Evolutionary conservation across 2,329 filamentous ascomycete species (phyloP), one percentile per base, ranked within the genome.

Genomic region (Diaporthe humulicola): DNA sequence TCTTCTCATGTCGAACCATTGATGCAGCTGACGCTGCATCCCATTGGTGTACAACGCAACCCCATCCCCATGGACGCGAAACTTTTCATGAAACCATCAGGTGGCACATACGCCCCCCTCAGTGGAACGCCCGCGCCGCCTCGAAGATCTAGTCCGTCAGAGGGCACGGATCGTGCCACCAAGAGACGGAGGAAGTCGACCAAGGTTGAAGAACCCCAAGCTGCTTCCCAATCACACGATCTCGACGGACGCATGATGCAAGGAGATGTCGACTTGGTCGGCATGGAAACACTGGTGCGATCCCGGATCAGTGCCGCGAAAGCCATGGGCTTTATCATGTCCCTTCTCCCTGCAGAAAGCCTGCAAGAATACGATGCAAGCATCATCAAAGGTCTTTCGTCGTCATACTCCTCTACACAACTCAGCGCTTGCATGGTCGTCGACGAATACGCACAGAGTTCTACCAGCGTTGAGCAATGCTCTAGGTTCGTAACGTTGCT

Each of bases 181-280:
- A 95, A 97, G 84, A 92, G 95, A 77, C 90, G 95, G 45, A 92
- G 95, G 76, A 97, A 95, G 83, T 94, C 94, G 0, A 92, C 94
- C n/a, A 98, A 97, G 86, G 85, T 90, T 28, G 94, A 97, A 72
- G 93, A 96, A 38, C 84, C 89, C 12, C 86, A 90, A 1, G 85
- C 90, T 1, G 85, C 89, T 5, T 90, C 86, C n/a, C 87, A 93
- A n/a, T 91, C 93, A 1, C 97, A 99, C 83, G 98, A 99, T 82
- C 95, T 99, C 25, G 97, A 99, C 82, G 97, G 96, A 14, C 96
- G 98, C 78, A 98, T 99, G 93, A 95, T 99, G 87, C 94, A 96
- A 81, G 97, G 97, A 70, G 97, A 99, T 80, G 93, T 98, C 61
- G 97, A 99, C 81, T 88, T 99, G 56, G 96, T 99, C 36, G 96